A percentile compares a stretch with the other conserved stretches of the same genome.
Conservation (phyloP, 257 asterid genomes). For the Paulownia fortunei region DNA sequence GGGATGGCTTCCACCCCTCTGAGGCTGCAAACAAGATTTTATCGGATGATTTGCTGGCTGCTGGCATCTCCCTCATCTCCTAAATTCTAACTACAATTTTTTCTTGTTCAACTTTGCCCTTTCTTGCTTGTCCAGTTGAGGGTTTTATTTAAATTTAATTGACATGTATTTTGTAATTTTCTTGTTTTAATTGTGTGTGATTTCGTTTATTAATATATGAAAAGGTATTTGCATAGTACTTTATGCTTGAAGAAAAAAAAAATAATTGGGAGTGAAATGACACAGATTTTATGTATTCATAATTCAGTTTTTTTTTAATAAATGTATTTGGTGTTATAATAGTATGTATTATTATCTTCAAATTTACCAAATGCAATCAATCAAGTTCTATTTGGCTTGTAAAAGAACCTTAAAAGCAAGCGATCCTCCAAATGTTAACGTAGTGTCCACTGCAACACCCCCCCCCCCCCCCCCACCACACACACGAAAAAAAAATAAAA, state of each 20-base stretch:
- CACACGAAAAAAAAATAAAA: too few relatives aligned
- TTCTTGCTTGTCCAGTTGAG: not conserved
- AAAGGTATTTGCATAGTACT: not conserved
- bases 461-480: too few relatives aligned
- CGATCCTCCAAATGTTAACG: too few relatives aligned
- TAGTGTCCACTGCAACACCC: too few relatives aligned
- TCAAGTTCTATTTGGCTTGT: too few relatives aligned
- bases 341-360: too few relatives aligned
- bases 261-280: not conserved
- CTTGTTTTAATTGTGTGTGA: not conserved
- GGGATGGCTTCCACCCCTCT: slow-evolving; percentile 92
- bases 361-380: too few relatives aligned
- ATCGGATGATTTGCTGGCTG: slow-evolving; percentile 69
- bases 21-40: slow-evolving; percentile 80
- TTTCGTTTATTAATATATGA: slow-evolving; percentile 11
- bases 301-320: not conserved
- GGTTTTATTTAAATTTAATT: not conserved
- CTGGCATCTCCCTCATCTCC: slow-evolving; percentile 72
- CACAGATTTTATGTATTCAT: not conserved
- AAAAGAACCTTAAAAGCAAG: too few relatives aligned
- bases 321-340: not conserved
- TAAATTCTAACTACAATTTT: not conserved
- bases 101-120: not conserved
- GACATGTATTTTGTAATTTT: not conserved
- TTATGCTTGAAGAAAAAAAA: not conserved